phyloP scores from a whole-genome alignment of 805 yeast species.

The Alloascoidea africana region DNA sequence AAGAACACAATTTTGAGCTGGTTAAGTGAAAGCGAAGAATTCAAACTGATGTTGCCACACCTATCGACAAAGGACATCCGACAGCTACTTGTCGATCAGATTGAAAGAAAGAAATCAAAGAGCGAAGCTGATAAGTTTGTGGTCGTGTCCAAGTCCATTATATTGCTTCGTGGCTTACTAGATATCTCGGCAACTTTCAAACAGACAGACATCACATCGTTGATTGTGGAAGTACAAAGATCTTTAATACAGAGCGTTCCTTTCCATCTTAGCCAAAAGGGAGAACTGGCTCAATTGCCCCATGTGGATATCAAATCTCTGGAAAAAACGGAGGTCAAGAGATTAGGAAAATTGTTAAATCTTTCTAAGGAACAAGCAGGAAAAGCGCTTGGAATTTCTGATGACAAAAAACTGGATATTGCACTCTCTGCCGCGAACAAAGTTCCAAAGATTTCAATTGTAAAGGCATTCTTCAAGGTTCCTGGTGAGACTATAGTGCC shows the following conservation, averaged over 20 bases:
- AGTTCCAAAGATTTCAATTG: constrained; percentile 53
- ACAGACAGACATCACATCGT: constrained; percentile 44
- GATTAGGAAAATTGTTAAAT: constrained; percentile 57
- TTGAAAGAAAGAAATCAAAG: constrained; percentile 22
- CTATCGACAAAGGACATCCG: constrained; percentile 31
- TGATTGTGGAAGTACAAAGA: constrained; percentile 52
- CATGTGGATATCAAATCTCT: constrained; percentile 38
- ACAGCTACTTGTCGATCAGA: constrained; percentile 37
- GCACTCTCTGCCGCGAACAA: constrained; percentile 41
- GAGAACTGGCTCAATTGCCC: constrained; percentile 73
- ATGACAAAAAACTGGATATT: constrained; percentile 25
- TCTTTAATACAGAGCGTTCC: constrained; percentile 63
- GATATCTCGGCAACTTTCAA: constrained; percentile 77
- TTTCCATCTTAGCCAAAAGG: constrained; percentile 28
- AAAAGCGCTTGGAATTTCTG: constrained; percentile 36
- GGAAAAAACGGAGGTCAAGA: constrained; percentile 29
- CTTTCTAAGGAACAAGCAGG: constrained; percentile 35
- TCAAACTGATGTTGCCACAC: constrained; percentile 25
- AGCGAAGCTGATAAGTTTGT: constrained; percentile 31
- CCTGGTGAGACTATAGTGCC: constrained; percentile 73
- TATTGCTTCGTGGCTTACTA: constrained; percentile 52
- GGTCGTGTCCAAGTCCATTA: constrained; percentile 48
- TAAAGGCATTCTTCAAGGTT: constrained; percentile 63
- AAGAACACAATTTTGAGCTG: constrained; percentile 40
- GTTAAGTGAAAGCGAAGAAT: constrained; percentile 56